Evolutionary conservation across 1,284 basidiomycete genomes (phyloP).

Genomic region (Exsudoporus floridanus): DNA sequence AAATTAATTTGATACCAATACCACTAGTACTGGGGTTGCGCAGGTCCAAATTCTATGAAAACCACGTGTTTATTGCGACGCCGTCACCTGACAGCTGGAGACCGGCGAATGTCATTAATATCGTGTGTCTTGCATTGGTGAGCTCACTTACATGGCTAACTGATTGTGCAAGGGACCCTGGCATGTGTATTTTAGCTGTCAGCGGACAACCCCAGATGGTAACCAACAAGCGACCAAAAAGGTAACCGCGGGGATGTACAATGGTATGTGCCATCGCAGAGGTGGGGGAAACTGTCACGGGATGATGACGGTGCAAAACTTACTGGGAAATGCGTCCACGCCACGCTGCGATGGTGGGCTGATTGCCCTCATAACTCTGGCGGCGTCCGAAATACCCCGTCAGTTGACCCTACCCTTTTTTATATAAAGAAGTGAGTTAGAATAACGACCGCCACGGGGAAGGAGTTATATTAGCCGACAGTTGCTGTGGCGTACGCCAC

Average conservation of each 20-base stretch:
- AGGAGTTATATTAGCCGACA: neutral
- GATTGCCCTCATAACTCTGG: slow-evolving; percentile 4
- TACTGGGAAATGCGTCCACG: slow-evolving; percentile 1
- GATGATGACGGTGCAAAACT: slow-evolving; percentile 6
- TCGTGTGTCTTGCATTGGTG: slow-evolving; percentile 2
- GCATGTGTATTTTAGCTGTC: slow-evolving; percentile 8
- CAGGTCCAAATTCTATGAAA: neutral
- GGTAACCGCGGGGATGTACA: slow-evolving; percentile 3
- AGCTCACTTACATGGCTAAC: slow-evolving; percentile 2
- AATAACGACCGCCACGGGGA: slow-evolving; percentile 16
- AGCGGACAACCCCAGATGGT: neutral
- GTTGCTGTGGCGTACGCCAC: too few relatives aligned
- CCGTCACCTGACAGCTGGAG: slow-evolving; percentile 1
- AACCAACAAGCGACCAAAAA: neutral
- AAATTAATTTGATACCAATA: neutral
- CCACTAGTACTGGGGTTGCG: neutral
- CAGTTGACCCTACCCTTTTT: slow-evolving; percentile 2
- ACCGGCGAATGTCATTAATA: neutral
- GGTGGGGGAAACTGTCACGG: slow-evolving; percentile 11
- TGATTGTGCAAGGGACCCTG: neutral
- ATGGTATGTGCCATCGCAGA: neutral
- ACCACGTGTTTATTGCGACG: slow-evolving; percentile 8
- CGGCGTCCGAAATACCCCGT: slow-evolving; percentile 4
- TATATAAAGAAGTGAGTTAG: slow-evolving; percentile 10
- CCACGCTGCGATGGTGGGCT: neutral